Conservation (phyloP, 106 monocot genomes). For the Cymbidium sinense region DNA sequence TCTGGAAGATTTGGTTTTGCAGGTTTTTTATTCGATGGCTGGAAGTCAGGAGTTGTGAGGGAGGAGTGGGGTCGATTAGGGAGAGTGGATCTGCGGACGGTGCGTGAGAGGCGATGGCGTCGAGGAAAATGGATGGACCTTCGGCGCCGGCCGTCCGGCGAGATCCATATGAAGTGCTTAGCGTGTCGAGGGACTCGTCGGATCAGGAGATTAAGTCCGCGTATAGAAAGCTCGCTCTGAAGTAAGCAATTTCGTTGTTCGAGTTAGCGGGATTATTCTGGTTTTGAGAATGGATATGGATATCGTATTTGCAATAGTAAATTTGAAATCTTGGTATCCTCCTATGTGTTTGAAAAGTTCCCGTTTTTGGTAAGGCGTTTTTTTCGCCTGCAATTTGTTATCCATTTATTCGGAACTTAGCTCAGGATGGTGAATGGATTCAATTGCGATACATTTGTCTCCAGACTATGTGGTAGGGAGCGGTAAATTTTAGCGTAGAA, state of each 20-base stretch:
- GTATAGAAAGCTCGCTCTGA: constrained; percentile 77
- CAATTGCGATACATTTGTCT: background rate
- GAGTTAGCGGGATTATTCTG: background rate
- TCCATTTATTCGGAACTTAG: background rate
- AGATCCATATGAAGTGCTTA: constrained; percentile 72
- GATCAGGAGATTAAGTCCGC: constrained; percentile 83
- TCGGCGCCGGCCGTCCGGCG: constrained; percentile 51
- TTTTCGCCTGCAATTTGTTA: too few relatives aligned
- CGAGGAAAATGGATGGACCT: constrained; percentile 50
- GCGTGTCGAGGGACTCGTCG: constrained; percentile 56
- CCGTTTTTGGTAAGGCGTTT: too few relatives aligned
- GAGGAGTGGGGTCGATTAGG: background rate
- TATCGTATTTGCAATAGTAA: background rate
- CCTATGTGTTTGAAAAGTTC: background rate
- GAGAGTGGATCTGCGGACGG: background rate
- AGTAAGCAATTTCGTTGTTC: constrained; percentile 17
- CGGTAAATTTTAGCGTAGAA: background rate
- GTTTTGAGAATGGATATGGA: background rate
- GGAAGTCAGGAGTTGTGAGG: background rate
- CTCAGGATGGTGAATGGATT: background rate
- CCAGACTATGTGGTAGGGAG: background rate
- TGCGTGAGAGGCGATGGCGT: constrained; percentile 18
- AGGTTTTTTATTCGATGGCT: background rate
- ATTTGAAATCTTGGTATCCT: background rate
- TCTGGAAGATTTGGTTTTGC: background rate